Percentiles rank a stretch among this genome's conserved stretches.
Conservation (phyloP, 768 basidiomycete species). For the Tephrocybe sp. region DNA sequence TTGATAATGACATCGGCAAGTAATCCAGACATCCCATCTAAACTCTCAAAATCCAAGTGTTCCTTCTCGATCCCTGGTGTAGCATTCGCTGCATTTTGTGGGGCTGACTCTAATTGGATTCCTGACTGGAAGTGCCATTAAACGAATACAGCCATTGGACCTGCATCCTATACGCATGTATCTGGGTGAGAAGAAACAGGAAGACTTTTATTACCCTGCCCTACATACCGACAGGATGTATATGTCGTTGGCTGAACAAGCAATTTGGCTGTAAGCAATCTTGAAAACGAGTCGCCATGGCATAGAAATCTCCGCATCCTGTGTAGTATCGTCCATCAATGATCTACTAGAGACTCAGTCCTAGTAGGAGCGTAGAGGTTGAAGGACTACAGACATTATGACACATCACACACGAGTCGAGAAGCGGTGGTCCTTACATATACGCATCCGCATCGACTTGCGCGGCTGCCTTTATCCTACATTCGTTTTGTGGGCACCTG, state of each 20-base stretch:
- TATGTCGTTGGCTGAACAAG: conserved; percentile 67
- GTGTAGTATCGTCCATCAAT: conserved; percentile 76
- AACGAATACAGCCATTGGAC: conserved; percentile 51
- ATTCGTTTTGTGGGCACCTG: conserved; percentile 17
- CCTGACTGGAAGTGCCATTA: conserved; percentile 66
- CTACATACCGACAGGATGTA: conserved; percentile 48
- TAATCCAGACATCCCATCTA: background rate
- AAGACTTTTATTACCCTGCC: conserved; percentile 2
- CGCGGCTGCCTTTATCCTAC: conserved; percentile 15
- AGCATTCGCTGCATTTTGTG: conserved; percentile 41
- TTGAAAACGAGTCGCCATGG: conserved; percentile 65
- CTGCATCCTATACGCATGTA: conserved; percentile 43
- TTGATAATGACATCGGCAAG: too few species aligned
- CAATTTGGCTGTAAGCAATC: conserved; percentile 66
- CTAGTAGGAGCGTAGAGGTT: background rate
- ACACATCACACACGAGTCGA: conserved; percentile 48
- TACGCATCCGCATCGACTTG: background rate
- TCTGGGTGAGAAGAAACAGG: background rate
- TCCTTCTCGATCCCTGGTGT: conserved; percentile 26
- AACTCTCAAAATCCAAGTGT: conserved; percentile 16
- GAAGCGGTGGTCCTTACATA: too few species aligned
- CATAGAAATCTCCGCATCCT: conserved; percentile 66
- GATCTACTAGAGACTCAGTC: conserved; percentile 39
- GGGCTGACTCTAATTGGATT: conserved; percentile 74
- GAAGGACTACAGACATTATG: conserved; percentile 54